phyloP scores from a whole-genome alignment of 2,329 filamentous ascomycete genomes.

The Nemania sp. region DNA sequence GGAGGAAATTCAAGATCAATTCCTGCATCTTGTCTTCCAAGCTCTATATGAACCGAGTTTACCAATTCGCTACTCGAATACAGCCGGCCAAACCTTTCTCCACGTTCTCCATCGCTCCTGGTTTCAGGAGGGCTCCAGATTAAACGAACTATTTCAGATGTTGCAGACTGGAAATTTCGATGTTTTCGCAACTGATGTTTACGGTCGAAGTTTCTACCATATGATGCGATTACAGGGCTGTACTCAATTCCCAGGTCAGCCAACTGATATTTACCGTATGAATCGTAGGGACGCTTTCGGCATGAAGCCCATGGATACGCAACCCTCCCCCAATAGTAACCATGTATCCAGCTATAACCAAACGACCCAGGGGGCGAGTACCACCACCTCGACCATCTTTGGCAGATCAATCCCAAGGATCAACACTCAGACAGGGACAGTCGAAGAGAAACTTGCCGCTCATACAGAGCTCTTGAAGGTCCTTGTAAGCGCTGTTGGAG shows the following conservation, averaged over 20 bases:
- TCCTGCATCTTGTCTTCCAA: constrained; percentile 42
- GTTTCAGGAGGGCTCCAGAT: constrained; percentile 43
- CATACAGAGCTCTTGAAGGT: constrained; percentile 54
- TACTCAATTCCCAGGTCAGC: constrained; percentile 41
- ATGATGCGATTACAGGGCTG: constrained; percentile 50
- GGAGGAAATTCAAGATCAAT: constrained; percentile 34
- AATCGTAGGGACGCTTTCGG: constrained; percentile 64
- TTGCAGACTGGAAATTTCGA: constrained; percentile 43
- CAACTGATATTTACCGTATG: constrained; percentile 50
- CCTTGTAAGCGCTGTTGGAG: constrained; percentile 50
- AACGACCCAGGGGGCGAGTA: constrained; percentile 31
- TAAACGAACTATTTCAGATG: constrained; percentile 42
- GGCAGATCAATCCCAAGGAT: constrained; percentile 33
- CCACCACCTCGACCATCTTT: constrained; percentile 21
- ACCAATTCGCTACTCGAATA: constrained; percentile 47
- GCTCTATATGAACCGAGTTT: constrained; percentile 40
- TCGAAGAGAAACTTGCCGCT: constrained; percentile 40
- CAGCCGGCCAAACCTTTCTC: constrained; percentile 50
- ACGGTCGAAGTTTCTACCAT: constrained; percentile 50
- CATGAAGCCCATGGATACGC: constrained; percentile 44
- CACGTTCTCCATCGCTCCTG: constrained; percentile 51
- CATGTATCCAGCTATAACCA: constrained; percentile 9
- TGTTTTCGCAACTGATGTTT: constrained; percentile 48
- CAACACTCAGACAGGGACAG: constrained; percentile 41
- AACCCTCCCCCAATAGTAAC: constrained; percentile 16